Base-by-base conservation (phyloP, 1,284 basidiomycete species). In the Apiotrichum porosum region DNA sequence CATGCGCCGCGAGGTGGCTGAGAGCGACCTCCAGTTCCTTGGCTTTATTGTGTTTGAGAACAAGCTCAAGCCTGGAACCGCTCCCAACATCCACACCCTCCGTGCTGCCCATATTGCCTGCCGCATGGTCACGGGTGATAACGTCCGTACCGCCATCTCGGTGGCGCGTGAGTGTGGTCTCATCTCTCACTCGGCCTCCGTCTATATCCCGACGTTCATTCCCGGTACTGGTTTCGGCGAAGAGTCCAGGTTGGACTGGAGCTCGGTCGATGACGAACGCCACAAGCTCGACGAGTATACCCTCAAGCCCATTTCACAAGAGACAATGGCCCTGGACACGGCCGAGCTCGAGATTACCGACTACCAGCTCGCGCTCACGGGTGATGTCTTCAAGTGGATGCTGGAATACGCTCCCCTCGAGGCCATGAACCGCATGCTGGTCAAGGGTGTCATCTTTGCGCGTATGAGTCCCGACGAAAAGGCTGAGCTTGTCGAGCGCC, bases 401-500 rank as follows among this genome's bases (percentile, higher is more conserved):
- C 82, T 98, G 61, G 94, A 94, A 66, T 83, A 90, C 74, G 92
- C 91, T 0, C 85, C 94, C 5, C 77, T 93, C 21, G 95, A 99
- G 75, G 94, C 92, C 0, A 73, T 95, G 57, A 88, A 97, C 63
- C 80, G 92, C 49, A 94, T 98, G 91, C 83, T 99, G n/a, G 89
- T 97, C 52, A 95, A 97, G 73, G 84, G 93, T 3, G 89, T 95
- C 65, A 86, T 98, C 43, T 99, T 94, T 69, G 93, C 95, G 9
- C 83, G 95, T 22, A 98, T 99, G 95, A 98, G 94, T 15, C 95
- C 95, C 0, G 95, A 98, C 71, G 95, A 98, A 76, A 99, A 99
- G 77, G 95, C 97, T 63, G 95, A 99, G 69, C 83, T 98, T 17
- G 89, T 99, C 34, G 94, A 97, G 69, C 83, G 93, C 3, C 78